These are phyloP conservation scores for Termitomyces sp. DNA, from an alignment of 768 basidiomycete species.

Conservation along the genomic window DNA sequence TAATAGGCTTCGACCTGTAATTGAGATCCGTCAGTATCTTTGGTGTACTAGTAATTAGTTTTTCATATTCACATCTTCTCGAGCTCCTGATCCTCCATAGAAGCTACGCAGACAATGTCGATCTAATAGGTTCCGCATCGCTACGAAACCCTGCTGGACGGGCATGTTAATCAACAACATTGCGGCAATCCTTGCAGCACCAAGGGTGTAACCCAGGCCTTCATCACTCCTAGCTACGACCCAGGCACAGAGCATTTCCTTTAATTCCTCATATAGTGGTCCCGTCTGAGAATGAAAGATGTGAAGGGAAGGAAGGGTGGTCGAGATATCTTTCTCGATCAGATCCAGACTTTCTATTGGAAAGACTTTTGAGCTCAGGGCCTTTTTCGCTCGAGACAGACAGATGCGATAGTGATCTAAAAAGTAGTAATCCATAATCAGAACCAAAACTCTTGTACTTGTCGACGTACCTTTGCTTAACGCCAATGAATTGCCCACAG, in stretches of 20 bases:
- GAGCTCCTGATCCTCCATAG: conserved; percentile 62
- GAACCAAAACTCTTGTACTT: neutral
- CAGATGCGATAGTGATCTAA: conserved; percentile 71
- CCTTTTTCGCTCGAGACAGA: conserved; percentile 67
- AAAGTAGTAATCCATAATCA: conserved; percentile 5
- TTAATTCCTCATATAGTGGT: conserved; percentile 75
- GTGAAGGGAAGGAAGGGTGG: conserved; percentile 71
- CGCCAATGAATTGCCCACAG: conserved; percentile 79
- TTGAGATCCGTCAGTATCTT: conserved; percentile 16
- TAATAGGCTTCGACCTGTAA: conserved; percentile 84
- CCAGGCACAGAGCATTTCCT: conserved; percentile 84
- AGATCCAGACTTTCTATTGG: conserved; percentile 53
- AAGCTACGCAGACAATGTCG: conserved; percentile 83
- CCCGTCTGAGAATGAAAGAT: conserved; percentile 75
- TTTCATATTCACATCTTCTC: conserved; percentile 69
- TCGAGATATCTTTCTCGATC: conserved; percentile 71
- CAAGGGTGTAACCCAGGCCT: conserved; percentile 67
- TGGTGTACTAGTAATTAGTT: neutral
- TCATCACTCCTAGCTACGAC: conserved; percentile 81
- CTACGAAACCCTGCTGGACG: conserved; percentile 65
- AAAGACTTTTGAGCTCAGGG: conserved; percentile 58
- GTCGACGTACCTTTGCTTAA: conserved; percentile 65
- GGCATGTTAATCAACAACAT: conserved; percentile 87
- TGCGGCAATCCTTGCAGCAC: conserved; percentile 70
- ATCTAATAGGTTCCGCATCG: conserved; percentile 82